Conservation (phyloP, 2,329 filamentous ascomycete genomes). For the Penicillium expansum region DNA sequence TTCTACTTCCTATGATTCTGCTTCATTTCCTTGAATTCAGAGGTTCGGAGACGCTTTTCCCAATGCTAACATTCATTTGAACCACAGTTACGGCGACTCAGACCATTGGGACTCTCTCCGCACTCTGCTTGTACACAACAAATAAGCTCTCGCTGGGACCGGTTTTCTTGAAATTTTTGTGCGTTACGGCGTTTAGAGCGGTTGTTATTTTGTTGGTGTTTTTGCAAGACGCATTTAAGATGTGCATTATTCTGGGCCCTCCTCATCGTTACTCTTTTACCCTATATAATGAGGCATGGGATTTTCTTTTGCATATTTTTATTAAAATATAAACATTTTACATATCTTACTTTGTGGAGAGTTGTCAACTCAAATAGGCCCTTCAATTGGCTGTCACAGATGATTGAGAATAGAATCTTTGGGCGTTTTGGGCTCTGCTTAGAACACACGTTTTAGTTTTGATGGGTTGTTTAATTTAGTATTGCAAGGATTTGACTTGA, state of each 20-base stretch:
- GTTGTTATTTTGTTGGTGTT: constrained; percentile 4
- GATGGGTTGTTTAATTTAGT: no score
- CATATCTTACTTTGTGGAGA: neutral
- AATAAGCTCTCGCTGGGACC: constrained; percentile 36
- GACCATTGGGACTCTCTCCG: constrained; percentile 84
- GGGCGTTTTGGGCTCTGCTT: neutral
- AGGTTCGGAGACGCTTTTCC: neutral
- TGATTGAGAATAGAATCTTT: neutral
- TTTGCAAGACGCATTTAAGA: neutral
- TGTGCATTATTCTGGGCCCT: constrained; percentile 2
- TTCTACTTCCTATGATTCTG: neutral
- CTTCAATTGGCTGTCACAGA: neutral
- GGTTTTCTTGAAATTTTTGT: constrained; percentile 14
- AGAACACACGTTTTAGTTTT: accelerated
- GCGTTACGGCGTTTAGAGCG: constrained; percentile 21
- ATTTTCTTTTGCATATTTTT: neutral
- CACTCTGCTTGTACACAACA: constrained; percentile 85
- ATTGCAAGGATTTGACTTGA: neutral
- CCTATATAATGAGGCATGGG: constrained; percentile 16
- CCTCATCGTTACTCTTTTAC: constrained; percentile 2
- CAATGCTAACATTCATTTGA: constrained; percentile 8
- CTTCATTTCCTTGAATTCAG: no score
- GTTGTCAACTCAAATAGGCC: no score
- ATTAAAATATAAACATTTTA: neutral
- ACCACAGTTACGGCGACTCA: constrained; percentile 66